A percentile compares a stretch with the other conserved stretches of the same genome.
phyloP scores from a whole-genome alignment of 768 basidiomycete genomes.

The Trametes cingulata region DNA sequence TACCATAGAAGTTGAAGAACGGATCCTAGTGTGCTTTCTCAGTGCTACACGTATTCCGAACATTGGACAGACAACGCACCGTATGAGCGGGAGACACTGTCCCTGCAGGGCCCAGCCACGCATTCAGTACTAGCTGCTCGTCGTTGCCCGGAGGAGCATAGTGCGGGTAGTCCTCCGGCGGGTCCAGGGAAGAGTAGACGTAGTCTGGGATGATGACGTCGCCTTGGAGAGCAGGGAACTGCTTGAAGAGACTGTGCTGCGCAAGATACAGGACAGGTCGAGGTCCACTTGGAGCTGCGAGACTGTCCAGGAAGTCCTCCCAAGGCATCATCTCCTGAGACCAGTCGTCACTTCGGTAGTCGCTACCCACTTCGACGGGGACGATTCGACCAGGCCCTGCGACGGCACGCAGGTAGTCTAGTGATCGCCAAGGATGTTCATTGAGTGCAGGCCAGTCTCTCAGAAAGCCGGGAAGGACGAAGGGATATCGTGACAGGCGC shows the following conservation, averaged over 20 bases:
- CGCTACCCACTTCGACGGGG: constrained; percentile 85
- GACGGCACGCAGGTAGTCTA: constrained; percentile 64
- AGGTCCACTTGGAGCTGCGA: constrained; percentile 29
- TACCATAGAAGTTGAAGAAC: constrained; percentile 90
- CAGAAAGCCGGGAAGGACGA: constrained; percentile 69
- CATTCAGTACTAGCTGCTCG: constrained; percentile 68
- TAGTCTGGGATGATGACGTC: constrained; percentile 91
- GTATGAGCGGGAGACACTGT: constrained; percentile 91
- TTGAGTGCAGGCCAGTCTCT: constrained; percentile 77
- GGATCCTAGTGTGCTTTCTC: constrained; percentile 65
- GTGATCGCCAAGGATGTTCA: constrained; percentile 67
- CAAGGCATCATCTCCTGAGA: constrained; percentile 76
- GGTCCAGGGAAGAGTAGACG: constrained; percentile 63
- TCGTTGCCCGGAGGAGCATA: constrained; percentile 70
- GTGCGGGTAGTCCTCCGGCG: constrained; percentile 42
- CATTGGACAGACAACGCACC: constrained; percentile 43
- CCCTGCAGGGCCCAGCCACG: constrained; percentile 80
- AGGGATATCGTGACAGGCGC: constrained; percentile 52
- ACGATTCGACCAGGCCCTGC: constrained; percentile 84
- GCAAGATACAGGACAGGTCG: constrained; percentile 72
- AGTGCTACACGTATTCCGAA: background rate
- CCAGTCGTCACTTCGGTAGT: constrained; percentile 84
- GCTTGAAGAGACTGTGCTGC: constrained; percentile 82
- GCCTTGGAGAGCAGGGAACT: constrained; percentile 74
- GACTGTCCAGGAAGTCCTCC: constrained; percentile 65